Conservation (phyloP, 2,329 filamentous ascomycete genomes). For the Aspergillus intermedius region DNA sequence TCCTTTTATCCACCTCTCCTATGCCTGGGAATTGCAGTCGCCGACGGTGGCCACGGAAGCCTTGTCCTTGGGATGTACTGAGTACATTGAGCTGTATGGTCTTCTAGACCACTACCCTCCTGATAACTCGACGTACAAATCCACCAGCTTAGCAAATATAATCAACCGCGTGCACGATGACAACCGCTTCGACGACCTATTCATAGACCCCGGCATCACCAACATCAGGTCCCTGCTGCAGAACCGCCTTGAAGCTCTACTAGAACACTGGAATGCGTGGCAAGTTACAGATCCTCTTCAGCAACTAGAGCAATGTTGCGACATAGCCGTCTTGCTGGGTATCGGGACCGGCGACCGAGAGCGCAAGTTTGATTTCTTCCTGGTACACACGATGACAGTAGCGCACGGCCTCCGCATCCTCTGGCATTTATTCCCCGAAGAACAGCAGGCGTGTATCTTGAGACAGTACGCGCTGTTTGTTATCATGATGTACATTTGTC, state of each 20-base stretch:
- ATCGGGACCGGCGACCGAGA: not conserved
- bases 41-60: not conserved
- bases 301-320: conserved; percentile 2
- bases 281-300: not conserved
- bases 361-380: conserved; percentile 3
- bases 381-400: conserved; percentile 2
- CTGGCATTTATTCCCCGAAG: not conserved
- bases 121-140: not conserved
- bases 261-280: not conserved
- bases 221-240: not conserved
- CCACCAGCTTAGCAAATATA: not conserved
- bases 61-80: not conserved
- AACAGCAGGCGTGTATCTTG: not conserved
- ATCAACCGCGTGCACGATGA: not conserved
- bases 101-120: not conserved
- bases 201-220: not conserved
- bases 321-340: not conserved
- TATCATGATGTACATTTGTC: conserved; percentile 2
- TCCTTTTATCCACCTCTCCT: not conserved
- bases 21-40: not conserved
- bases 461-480: conserved; percentile 3
- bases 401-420: conserved; percentile 1
- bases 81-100: not conserved
- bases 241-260: not conserved
- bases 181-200: not conserved